Evolutionary conservation across 2,329 filamentous ascomycete species (phyloP), one percentile per base, ranked within the genome.

Genomic region (Fusarium sp.): DNA sequence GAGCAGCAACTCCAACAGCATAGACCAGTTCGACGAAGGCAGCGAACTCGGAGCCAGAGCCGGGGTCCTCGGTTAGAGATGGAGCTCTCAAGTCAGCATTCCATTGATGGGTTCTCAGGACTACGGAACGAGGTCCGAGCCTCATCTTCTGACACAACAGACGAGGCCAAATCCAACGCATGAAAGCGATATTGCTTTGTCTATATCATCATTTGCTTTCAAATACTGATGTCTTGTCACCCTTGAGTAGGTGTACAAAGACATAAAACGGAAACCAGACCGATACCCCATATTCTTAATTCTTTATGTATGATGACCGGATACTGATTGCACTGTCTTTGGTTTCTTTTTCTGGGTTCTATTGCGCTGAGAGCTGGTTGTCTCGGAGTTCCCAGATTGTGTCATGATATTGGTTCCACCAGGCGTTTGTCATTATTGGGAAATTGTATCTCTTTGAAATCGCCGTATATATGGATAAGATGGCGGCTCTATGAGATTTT

Each of bases 11-110:
- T 57, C 8, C 66, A 63, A n/a, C 75, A 79, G 66, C 76, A 76
- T 25, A 72, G 73, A 21, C 73, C 77, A 23, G 63, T 72, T 45
- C 78, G 80, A 27, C 81, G 81, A 51, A 80, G 80, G n/a, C 80
- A 82, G 66, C 76, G 82, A 57, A 82, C 81, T 18, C 78, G 82
- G 59, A 84, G 82, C 75, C 78, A 80, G 61, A 82, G 82, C 75
- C 80, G 82, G 38, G 78, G 79, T 19, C 74, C 78, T 54, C 79
- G 76, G 31, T 56, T 76, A 38, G 80, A 82, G 60, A 66, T 75
- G 57, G 80, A 82, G 51, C 71, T 73, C 15, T 62, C 57, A 15
- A 70, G 72, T 48, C 74, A 78, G 38, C 72, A 75, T 39, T 38
- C 51, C 59, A 66, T 72, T 48, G 81, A 82, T 45, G 58, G 71